Conservation (phyloP, 768 basidiomycete genomes). For the Suillus plorans region DNA sequence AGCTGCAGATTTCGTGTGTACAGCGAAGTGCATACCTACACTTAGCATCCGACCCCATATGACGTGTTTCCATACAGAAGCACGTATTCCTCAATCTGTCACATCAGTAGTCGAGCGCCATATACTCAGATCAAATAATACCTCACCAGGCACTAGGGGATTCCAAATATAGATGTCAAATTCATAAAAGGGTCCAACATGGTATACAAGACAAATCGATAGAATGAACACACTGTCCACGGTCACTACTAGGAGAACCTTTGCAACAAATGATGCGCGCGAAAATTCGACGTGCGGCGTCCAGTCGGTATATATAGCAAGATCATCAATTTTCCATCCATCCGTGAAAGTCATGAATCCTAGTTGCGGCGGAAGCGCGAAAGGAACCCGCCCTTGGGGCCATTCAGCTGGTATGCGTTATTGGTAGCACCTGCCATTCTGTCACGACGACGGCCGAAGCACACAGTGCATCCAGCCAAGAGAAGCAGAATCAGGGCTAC, state of each 20-base stretch:
- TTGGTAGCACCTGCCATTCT: conserved; percentile 43
- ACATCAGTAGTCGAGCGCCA: no score
- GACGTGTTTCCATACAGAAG: no score
- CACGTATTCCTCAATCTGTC: no score
- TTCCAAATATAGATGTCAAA: not conserved
- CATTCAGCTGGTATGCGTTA: conserved; percentile 19
- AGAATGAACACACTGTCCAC: not conserved
- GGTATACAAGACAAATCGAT: not conserved
- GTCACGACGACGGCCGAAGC: conserved; percentile 62
- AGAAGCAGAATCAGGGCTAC: conserved; percentile 61
- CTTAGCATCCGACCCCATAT: no score
- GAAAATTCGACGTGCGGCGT: not conserved
- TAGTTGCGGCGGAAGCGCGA: conserved; percentile 40
- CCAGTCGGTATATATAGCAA: conserved; percentile 1
- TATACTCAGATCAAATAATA: no score
- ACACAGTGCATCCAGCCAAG: conserved; percentile 67
- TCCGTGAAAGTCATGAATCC: not conserved
- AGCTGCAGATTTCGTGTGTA: no score
- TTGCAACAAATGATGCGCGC: not conserved
- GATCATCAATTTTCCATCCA: not conserved
- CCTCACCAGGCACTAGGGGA: not conserved
- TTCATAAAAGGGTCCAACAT: not conserved
- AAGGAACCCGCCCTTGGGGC: conserved; percentile 29
- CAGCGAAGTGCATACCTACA: no score
- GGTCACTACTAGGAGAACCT: not conserved